phyloP scores from a whole-genome alignment of 2,329 filamentous ascomycete genomes.

The Verticillium nonalfalfae region DNA sequence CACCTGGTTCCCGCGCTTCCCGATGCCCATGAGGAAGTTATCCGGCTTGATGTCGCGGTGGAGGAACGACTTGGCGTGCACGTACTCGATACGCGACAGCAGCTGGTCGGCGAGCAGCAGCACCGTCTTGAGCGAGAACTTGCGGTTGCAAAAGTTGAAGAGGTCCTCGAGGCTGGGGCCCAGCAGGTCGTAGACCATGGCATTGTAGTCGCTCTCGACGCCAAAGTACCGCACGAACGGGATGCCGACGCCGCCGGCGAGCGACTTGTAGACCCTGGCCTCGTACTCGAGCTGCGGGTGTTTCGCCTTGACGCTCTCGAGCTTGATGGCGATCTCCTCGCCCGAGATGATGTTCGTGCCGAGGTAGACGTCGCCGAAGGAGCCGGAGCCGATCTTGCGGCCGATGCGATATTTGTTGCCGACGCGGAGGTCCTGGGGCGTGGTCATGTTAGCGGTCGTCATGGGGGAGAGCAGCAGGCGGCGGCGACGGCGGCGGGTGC shows the following conservation, averaged over 20 bases:
- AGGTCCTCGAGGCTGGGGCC: slow-evolving; percentile 94
- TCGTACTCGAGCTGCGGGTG: slow-evolving; percentile 99
- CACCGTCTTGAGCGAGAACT: slow-evolving; percentile 98
- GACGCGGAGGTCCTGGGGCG: slow-evolving; percentile 82
- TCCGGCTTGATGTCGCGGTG: slow-evolving; percentile 99
- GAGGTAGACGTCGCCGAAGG: slow-evolving; percentile 97
- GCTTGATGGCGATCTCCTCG: slow-evolving; percentile 99
- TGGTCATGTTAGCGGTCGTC: neutral
- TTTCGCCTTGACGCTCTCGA: slow-evolving; percentile 99
- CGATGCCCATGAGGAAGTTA: slow-evolving; percentile 99
- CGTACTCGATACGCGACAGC: slow-evolving; percentile 99
- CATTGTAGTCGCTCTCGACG: slow-evolving; percentile 99
- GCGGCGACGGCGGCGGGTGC: neutral
- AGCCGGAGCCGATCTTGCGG: slow-evolving; percentile 96
- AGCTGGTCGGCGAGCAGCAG: slow-evolving; percentile 94
- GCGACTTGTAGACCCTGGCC: slow-evolving; percentile 83
- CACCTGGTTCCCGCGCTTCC: slow-evolving; percentile 98
- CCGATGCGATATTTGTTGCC: slow-evolving; percentile 99
- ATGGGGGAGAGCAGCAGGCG: neutral
- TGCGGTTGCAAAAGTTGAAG: slow-evolving; percentile 99
- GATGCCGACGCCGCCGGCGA: slow-evolving; percentile 95
- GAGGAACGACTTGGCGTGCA: slow-evolving; percentile 99
- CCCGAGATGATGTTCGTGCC: slow-evolving; percentile 99
- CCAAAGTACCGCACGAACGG: slow-evolving; percentile 99
- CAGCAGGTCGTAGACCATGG: slow-evolving; percentile 96